Base-by-base conservation (phyloP, 768 basidiomycete species). In the Tulasnella sp. region DNA sequence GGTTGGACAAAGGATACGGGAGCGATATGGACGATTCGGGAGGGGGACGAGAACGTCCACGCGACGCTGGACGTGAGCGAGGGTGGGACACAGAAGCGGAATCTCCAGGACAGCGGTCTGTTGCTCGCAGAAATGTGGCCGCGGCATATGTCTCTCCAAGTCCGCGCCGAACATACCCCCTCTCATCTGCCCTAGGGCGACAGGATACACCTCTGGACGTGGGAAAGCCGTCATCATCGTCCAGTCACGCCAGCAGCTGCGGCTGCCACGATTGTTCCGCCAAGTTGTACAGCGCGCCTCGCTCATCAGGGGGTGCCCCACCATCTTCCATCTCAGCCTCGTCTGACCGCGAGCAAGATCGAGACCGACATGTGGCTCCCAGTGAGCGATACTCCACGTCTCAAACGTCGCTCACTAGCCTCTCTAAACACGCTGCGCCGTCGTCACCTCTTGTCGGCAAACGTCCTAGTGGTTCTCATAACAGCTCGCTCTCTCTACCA, bases 181-280 rank as follows among this genome's bases (percentile, higher is more conserved):
- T 43, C 53, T 38, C 31, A 8, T 12, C 30, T 41, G 30, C 12
- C 22, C 30, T 54, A 34, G 30, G 17, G 19, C 31, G 24, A 34
- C 53, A 25, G 21, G 53, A 4, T 41, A 29, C n/a, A 43, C 30
- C 2, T 34, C 30, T 21, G 34, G 30, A 3, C 19, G 21, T 38
- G 34, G 30, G 24, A 41, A 46, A 46, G 3, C 27, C 21, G 12
- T 57, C 53, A 9, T 19, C 24, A 25, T 22, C 31, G 41, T 34
- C 25, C 17, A 24, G 44, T 8, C 55, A 57, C 34, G 55, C 55
- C n/a, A 57, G 55, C 19, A 57, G 24, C 24, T 57, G 55, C 29
- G 55, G 55, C 4, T 57, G 55, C 45, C 34, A 57, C 30, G 55
- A 57, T 10, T 57, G 55, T 49, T 57, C 55, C 12, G 55, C 46